Percentiles rank a stretch among this genome's conserved stretches.
phyloP scores from a whole-genome alignment of 129 eudicot species.

The Calendula officinalis region DNA sequence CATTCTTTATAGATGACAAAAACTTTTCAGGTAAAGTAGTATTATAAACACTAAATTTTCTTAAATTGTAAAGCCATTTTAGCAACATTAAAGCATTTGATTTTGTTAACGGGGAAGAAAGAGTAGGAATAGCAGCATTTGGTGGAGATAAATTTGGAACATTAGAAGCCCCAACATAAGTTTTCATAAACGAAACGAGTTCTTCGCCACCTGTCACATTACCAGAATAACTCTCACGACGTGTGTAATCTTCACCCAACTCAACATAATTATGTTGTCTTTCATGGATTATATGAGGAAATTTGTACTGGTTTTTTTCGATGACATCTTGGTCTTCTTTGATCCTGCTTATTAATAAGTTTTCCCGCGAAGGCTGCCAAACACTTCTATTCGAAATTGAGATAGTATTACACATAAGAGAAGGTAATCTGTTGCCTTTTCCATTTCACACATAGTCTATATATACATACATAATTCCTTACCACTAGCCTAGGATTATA shows the following conservation, averaged over 20 bases:
- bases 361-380: no score
- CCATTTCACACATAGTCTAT: no score
- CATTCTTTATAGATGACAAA: slow-evolving; percentile 37
- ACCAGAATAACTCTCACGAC: slow-evolving; percentile 28
- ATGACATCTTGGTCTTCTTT: no score
- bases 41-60: not conserved
- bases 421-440: no score
- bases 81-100: slow-evolving; percentile 15
- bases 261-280: slow-evolving; percentile 40
- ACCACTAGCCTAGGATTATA: no score
- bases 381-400: no score
- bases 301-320: no score
- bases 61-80: slow-evolving; percentile 41
- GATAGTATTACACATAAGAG: no score
- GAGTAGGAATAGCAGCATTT: slow-evolving; percentile 32
- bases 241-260: slow-evolving; percentile 44
- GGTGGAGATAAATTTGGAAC: slow-evolving; percentile 46
- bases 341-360: no score
- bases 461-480: no score
- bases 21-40: slow-evolving; percentile 26
- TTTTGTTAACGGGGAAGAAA: slow-evolving; percentile 32
- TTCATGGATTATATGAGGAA: slow-evolving; percentile 1
- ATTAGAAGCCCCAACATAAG: slow-evolving; percentile 38
- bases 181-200: slow-evolving; percentile 28
- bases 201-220: slow-evolving; percentile 4